Conservation (phyloP, 1,284 basidiomycete genomes). For the Austroboletus novae-zelandiae region DNA sequence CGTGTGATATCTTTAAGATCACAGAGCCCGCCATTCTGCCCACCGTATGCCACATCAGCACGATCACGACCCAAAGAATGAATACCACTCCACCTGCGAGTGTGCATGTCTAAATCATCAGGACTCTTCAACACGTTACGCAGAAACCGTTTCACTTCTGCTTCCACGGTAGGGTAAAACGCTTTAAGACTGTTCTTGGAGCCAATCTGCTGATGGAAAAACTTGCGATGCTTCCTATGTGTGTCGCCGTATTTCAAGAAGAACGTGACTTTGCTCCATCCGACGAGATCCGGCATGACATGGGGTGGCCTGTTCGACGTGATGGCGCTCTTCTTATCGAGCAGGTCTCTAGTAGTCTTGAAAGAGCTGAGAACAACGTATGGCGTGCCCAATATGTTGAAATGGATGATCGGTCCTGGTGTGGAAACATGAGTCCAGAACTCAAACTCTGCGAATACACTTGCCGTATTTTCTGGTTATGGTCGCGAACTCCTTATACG, state of each 20-base stretch:
- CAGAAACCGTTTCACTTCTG: neutral
- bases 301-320: slow-evolving; percentile 19
- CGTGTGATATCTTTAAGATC: slow-evolving; percentile 19
- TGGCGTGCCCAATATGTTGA: no score
- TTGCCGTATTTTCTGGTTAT: slow-evolving; percentile 44
- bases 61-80: neutral
- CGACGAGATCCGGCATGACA: slow-evolving; percentile 23
- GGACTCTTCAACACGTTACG: no score
- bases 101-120: no score
- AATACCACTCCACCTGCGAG: no score
- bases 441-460: slow-evolving; percentile 19
- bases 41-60: neutral
- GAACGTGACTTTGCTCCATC: slow-evolving; percentile 20
- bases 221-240: no score
- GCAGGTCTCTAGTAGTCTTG: slow-evolving; percentile 15
- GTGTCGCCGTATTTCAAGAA: slow-evolving; percentile 26
- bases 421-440: slow-evolving; percentile 23
- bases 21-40: slow-evolving; percentile 5
- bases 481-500: slow-evolving; percentile 42
- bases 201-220: no score
- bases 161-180: slow-evolving; percentile 14
- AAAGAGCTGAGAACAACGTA: no score
- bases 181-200: no score
- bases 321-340: slow-evolving; percentile 21
- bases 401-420: slow-evolving; percentile 25